Evolutionary conservation across 345 rosid genomes (phyloP), one percentile per base, ranked within the genome.

Genomic region (Microcos paniculata): DNA sequence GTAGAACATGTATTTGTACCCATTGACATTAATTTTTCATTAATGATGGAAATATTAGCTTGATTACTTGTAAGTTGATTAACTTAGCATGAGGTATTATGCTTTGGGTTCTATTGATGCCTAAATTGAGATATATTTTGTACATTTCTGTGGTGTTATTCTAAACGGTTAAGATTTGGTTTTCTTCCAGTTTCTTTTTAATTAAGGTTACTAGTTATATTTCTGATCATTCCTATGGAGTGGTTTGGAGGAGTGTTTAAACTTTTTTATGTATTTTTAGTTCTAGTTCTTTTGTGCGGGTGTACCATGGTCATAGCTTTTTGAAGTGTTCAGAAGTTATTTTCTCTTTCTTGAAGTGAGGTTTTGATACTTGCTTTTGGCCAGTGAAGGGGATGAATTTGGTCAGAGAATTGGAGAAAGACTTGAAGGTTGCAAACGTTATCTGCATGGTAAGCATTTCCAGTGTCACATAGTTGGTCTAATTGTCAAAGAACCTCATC

Each of bases 351-450:
- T 73, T 26, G 28, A 35, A 76, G 55, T 55, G 72, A 75, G 77
- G 74, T 79, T 61, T 59, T 80, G 70, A 79, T 83, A 66, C 72
- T 76, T 86, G 78, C 85, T 87, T 81, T 85, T 92, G 92, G 91
- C 81, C 98, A 96, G 99, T 96, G 97, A 93, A 96, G 95, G 99
- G 99, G 84, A 93, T 96, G 98, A 81, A 96, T 88, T 85, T 96
- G 88, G 98, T 96, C 72, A 88, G 98, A 75, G 99, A 96, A 82
- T 84, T 96, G 85, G 99, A 96, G 84, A 96, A 86, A 78, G 99
- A 96, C 85, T 88, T 96, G 85, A 92, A 93, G 96, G 81, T 96
- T 83, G 97, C 99, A 14, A 92, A 88, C 81, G 94, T 96, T 66
- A 96, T 96, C 77, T 92, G 97, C 87, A 96, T 83, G 97, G 99